A percentile compares a stretch with the other conserved stretches of the same genome.
Evolutionary conservation across 2,329 filamentous ascomycete species (phyloP).

Genomic region (Truncatella angustata): DNA sequence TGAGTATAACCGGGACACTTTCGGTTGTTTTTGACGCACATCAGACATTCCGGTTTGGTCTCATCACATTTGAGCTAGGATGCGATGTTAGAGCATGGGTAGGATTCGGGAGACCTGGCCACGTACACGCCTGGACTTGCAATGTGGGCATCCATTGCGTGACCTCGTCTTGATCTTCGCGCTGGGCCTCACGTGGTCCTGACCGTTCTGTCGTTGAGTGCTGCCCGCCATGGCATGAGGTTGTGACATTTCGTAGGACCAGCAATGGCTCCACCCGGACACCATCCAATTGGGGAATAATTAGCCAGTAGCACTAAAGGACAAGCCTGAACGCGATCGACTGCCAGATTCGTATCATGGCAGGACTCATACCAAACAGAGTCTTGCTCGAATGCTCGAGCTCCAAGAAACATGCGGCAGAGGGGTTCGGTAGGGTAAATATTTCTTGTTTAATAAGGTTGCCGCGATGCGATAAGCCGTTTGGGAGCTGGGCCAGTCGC

Average conservation of each 20-base stretch:
- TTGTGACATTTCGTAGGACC: slow-evolving; percentile 5
- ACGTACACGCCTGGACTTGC: slow-evolving; percentile 27
- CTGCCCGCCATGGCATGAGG: not conserved
- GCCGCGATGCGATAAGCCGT: not conserved
- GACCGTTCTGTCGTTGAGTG: not conserved
- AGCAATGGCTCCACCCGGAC: not conserved
- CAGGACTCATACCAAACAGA: not conserved
- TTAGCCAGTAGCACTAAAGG: not conserved
- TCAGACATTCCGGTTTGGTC: slow-evolving; percentile 25
- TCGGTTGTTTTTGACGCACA: slow-evolving; percentile 27
- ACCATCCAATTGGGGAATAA: slow-evolving; percentile 7
- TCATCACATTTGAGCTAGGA: slow-evolving; percentile 31
- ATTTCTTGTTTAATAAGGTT: slow-evolving; percentile 7
- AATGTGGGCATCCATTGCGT: slow-evolving; percentile 28
- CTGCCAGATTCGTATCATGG: not conserved
- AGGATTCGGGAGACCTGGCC: not conserved
- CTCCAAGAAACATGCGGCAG: slow-evolving; percentile 5
- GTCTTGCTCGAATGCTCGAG: not conserved
- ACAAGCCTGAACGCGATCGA: not conserved
- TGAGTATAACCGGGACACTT: slow-evolving; percentile 29
- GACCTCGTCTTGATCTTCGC: slow-evolving; percentile 23
- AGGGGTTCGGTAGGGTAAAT: not conserved
- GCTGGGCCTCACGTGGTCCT: slow-evolving; percentile 1
- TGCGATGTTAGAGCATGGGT: not conserved
- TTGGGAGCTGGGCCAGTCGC: not conserved